Percentiles rank a stretch among this genome's conserved stretches.
These are phyloP conservation scores for Hirsutella thompsonii DNA, from an alignment of 2,329 filamentous ascomycete species.

Conservation along the genomic window DNA sequence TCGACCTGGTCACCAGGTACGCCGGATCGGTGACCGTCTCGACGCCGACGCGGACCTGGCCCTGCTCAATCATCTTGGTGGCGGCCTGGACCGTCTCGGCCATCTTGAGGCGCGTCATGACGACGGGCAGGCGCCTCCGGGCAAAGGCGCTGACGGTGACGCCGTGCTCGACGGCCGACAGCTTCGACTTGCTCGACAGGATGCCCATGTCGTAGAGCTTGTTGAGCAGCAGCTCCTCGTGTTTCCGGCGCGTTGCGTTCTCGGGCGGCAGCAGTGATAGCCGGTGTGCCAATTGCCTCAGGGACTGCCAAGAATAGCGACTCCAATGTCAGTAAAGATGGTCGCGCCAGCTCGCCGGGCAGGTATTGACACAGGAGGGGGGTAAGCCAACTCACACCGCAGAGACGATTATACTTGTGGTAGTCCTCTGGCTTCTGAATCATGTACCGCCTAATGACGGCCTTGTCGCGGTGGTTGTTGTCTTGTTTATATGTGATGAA, in stretches of 20 bases:
- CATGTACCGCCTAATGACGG: slow-evolving; percentile 72
- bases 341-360: neutral
- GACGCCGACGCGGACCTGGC: slow-evolving; percentile 82
- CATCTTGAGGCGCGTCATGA: slow-evolving; percentile 88
- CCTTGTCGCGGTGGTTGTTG: slow-evolving; percentile 70
- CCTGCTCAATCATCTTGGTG: slow-evolving; percentile 83
- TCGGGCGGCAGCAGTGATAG: slow-evolving; percentile 72
- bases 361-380: neutral
- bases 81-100: slow-evolving; percentile 78
- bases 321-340: neutral
- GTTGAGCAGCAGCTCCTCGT: slow-evolving; percentile 76
- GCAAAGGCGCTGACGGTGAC: slow-evolving; percentile 86
- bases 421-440: slow-evolving; percentile 87
- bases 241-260: slow-evolving; percentile 65
- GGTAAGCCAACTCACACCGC: slow-evolving; percentile 42
- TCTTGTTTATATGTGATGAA: slow-evolving; percentile 91
- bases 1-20: slow-evolving; percentile 74
- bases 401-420: slow-evolving; percentile 51
- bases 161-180: slow-evolving; percentile 75
- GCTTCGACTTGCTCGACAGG: slow-evolving; percentile 60
- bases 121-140: slow-evolving; percentile 67
- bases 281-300: slow-evolving; percentile 80
- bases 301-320: slow-evolving; percentile 37
- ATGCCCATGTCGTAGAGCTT: slow-evolving; percentile 93
- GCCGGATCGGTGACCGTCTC: slow-evolving; percentile 84